Evolutionary conservation across 2,329 filamentous ascomycete species (phyloP).

Genomic region (Rhinocladiella mackenziei): DNA sequence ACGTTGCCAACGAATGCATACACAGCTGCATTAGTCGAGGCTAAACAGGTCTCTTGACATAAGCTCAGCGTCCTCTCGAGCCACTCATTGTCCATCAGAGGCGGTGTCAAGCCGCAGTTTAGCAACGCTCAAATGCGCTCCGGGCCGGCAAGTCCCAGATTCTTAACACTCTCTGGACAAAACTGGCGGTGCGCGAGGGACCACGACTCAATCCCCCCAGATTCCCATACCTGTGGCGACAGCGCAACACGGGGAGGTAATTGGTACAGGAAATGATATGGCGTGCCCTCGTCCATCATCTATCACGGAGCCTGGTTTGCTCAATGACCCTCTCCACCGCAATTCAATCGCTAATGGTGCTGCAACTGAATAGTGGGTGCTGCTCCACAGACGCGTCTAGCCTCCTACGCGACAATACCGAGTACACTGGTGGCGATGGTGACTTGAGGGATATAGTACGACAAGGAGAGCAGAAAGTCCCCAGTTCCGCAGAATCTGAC

Average conservation of each 20-base stretch:
- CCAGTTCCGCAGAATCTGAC: not conserved
- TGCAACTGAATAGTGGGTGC: too few relatives aligned
- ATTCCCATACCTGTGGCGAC: constrained; percentile 7
- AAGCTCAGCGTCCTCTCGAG: constrained; percentile 13
- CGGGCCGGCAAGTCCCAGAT: constrained; percentile 11
- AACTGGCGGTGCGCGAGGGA: constrained; percentile 13
- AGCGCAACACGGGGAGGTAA: not conserved
- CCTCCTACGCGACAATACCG: too few relatives aligned
- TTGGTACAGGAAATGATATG: not conserved
- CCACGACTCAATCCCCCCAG: constrained; percentile 11
- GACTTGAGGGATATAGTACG: too few relatives aligned
- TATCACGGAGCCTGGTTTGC: constrained; percentile 2
- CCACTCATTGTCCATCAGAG: constrained; percentile 16
- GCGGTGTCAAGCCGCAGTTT: constrained; percentile 11
- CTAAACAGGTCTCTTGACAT: constrained; percentile 20
- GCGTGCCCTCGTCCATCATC: not conserved
- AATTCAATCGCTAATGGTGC: too few relatives aligned
- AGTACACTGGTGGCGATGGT: too few relatives aligned
- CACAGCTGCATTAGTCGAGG: constrained; percentile 27
- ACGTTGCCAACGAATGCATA: constrained; percentile 29
- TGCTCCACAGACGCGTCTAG: too few relatives aligned
- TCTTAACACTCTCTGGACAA: not conserved
- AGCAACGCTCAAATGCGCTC: constrained; percentile 10
- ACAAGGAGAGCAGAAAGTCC: not conserved
- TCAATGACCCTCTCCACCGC: not conserved